These are phyloP conservation scores for Coemansia sp. DNA, from an alignment of 192 early-diverging fungal genomes.

Conservation along the genomic window DNA sequence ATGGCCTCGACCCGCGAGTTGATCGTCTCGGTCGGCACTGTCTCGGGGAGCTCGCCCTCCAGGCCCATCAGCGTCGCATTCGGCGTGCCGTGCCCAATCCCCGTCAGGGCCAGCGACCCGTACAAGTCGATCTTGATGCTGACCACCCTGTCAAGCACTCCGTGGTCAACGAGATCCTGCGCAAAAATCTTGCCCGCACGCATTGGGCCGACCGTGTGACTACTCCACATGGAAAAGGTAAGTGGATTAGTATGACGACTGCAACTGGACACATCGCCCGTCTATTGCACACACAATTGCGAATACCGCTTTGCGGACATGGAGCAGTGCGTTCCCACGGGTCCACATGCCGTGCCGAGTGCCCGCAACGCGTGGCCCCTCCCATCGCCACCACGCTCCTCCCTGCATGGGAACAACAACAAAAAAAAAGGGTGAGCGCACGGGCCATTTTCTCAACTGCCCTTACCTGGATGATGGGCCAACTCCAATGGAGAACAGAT, in stretches of 20 bases:
- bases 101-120: slow-evolving; percentile 89
- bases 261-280: too few species aligned
- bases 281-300: too few species aligned
- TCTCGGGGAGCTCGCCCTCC: slow-evolving; percentile 85
- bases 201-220: slow-evolving; percentile 96
- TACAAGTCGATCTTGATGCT: slow-evolving; percentile 80
- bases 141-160: slow-evolving; percentile 57
- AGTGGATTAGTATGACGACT: too few species aligned
- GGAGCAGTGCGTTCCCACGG: too few species aligned
- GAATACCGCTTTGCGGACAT: too few species aligned
- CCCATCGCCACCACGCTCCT: not conserved
- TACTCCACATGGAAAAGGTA: slow-evolving; percentile 15
- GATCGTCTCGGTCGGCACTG: slow-evolving; percentile 78
- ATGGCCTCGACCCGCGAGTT: slow-evolving; percentile 68
- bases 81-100: slow-evolving; percentile 93
- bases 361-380: too few species aligned
- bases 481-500: slow-evolving; percentile 92
- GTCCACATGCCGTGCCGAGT: too few species aligned
- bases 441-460: not conserved
- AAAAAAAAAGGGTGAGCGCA: too few species aligned
- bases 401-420: not conserved
- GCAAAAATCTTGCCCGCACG: slow-evolving; percentile 93
- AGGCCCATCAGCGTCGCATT: slow-evolving; percentile 85
- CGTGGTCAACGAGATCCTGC: slow-evolving; percentile 68
- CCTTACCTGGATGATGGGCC: slow-evolving; percentile 77